A percentile compares a stretch with the other conserved stretches of the same genome.
Conservation (phyloP, 805 yeast genomes). For the Jamesozyma rosinii region DNA sequence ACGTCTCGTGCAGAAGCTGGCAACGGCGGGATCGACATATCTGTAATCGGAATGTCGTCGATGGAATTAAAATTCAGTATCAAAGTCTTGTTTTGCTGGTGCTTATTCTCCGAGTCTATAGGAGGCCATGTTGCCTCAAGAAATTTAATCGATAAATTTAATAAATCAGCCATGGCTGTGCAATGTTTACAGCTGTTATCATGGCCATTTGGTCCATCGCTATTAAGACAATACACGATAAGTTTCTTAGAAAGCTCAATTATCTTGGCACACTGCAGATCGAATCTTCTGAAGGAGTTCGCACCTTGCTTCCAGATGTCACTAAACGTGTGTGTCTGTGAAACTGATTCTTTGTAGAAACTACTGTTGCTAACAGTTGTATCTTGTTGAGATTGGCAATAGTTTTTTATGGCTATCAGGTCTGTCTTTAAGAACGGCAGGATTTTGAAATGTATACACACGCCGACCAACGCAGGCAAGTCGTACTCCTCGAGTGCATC, state of each 20-base stretch:
- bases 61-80: slow-evolving; percentile 10
- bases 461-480: slow-evolving; percentile 14
- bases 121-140: slow-evolving; percentile 7
- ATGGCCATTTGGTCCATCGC: slow-evolving; percentile 16
- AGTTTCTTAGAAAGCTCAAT: slow-evolving; percentile 65
- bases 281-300: slow-evolving; percentile 72
- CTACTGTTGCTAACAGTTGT: not conserved
- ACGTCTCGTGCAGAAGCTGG: slow-evolving; percentile 8
- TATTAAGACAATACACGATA: slow-evolving; percentile 59
- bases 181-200: slow-evolving; percentile 20
- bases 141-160: slow-evolving; percentile 37
- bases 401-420: slow-evolving; percentile 24
- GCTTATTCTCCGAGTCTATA: not conserved
- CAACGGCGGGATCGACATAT: slow-evolving; percentile 14
- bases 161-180: slow-evolving; percentile 28
- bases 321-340: not conserved
- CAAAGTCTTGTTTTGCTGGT: slow-evolving; percentile 1
- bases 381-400: slow-evolving; percentile 6
- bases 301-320: slow-evolving; percentile 41
- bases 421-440: slow-evolving; percentile 37
- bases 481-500: not conserved
- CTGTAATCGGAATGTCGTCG: slow-evolving; percentile 12
- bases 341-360: not conserved
- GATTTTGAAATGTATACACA: slow-evolving; percentile 24
- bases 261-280: slow-evolving; percentile 70